A percentile compares a stretch with the other conserved stretches of the same genome.
phyloP scores from a whole-genome alignment of 2,329 filamentous ascomycete genomes.

The Curvularia lunata region DNA sequence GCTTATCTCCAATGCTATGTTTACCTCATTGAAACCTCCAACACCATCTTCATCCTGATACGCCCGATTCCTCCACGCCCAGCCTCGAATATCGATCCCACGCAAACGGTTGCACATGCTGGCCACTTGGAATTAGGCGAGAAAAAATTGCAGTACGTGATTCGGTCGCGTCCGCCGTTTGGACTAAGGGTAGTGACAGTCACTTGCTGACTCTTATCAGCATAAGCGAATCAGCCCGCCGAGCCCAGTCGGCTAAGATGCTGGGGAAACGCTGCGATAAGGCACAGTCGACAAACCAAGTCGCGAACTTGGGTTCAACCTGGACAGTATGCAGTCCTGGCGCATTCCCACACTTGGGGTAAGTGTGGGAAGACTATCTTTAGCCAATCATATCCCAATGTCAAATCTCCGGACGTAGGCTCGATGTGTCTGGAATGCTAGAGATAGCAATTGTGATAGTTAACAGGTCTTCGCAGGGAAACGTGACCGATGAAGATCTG shows the following conservation, averaged over 20 bases:
- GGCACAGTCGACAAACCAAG: slow-evolving; percentile 17
- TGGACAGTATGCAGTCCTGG: slow-evolving; percentile 15
- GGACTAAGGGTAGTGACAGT: background rate
- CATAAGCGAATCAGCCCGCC: slow-evolving; percentile 20
- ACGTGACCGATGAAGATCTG: background rate
- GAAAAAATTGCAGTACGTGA: slow-evolving; percentile 13
- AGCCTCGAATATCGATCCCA: slow-evolving; percentile 9
- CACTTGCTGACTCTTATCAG: slow-evolving; percentile 28
- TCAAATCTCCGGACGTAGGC: background rate
- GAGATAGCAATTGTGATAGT: slow-evolving; percentile 26
- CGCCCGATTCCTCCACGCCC: slow-evolving; percentile 24
- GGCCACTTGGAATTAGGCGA: slow-evolving; percentile 19
- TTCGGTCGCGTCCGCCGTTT: slow-evolving; percentile 15
- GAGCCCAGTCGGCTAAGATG: slow-evolving; percentile 16
- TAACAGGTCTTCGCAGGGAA: background rate
- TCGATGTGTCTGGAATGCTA: slow-evolving; percentile 10
- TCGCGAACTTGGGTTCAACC: slow-evolving; percentile 8
- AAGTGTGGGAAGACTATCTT: slow-evolving; percentile 26
- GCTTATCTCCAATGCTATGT: slow-evolving; percentile 30
- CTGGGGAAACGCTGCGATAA: slow-evolving; percentile 5
- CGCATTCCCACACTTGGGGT: slow-evolving; percentile 8
- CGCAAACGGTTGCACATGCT: background rate
- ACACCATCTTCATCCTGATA: slow-evolving; percentile 17
- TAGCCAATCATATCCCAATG: slow-evolving; percentile 23
- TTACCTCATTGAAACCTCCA: slow-evolving; percentile 36